Base-by-base conservation (phyloP, 2,329 filamentous ascomycete species). In the Chalara sp. region DNA sequence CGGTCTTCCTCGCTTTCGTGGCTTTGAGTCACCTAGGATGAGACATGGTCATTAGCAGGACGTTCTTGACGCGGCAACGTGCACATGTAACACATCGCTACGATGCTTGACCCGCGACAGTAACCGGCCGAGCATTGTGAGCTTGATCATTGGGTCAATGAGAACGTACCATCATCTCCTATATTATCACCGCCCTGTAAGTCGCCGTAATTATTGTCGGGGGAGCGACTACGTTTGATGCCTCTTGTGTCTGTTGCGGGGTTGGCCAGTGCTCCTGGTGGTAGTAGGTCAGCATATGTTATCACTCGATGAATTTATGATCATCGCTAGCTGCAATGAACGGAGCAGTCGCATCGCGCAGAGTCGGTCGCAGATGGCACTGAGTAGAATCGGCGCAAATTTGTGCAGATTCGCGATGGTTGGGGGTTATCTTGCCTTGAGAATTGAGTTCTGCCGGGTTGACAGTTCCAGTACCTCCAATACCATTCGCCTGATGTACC, bases 391-490 rank as follows among this genome's bases (percentile, higher is more conserved):
- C 48, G 50, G 52, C 40, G 50, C 54, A 12, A 6, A 13, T 32
- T 13, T 33, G 8, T 13, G 32, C 13, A 28, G 29, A 11, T 13
- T 13, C 10, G 46, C 31, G n/a, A 31, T 12, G 12, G 28, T 13
- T 37, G 32, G 11, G 11, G 6, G 12, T 29, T n/a, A 10, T 32
- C 46, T 41, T 83, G 92, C 87, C 82, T 75, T 83, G 75, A 68
- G 84, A 84, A 74, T 86, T 89, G 74, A 95, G 79, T 58, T 86
- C 87, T 65, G 88, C 88, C 68, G 89, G 89, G 77, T 95, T 89
- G 77, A 95, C 93, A 67, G 89, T 95, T 68, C 86, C 87, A 76
- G 86, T 86, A 69, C 88, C 86, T 79, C 72, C 71, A 52, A 63
- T 65, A 72, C 82, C 81, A 76, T 84, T 85, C 70, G 83, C 78